phyloP scores from a whole-genome alignment of 352 stramenopile species.

The Globisporangium barbulae region DNA sequence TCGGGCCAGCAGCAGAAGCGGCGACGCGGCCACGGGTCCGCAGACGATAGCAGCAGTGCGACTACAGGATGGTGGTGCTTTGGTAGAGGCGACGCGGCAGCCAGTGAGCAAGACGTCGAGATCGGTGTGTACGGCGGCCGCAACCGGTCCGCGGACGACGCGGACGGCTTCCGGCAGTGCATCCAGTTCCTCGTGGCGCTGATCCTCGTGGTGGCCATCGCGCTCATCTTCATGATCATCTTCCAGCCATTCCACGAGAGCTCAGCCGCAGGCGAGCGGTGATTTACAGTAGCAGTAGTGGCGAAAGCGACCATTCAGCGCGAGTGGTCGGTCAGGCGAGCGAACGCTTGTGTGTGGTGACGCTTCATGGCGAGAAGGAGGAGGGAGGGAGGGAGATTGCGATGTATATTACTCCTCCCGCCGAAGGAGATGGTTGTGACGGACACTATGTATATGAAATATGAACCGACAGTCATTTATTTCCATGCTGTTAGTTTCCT shows the following conservation, averaged over 20 bases:
- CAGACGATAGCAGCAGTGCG: not conserved
- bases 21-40: not conserved
- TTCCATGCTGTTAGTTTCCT: no score
- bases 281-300: not conserved
- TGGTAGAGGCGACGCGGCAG: not conserved
- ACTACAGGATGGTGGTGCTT: not conserved
- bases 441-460: constrained; percentile 4
- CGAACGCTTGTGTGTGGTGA: not conserved
- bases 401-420: constrained; percentile 15
- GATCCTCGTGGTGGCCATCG: constrained; percentile 62
- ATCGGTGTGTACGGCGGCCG: constrained; percentile 24
- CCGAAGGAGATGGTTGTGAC: not conserved
- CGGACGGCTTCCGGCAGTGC: constrained; percentile 62
- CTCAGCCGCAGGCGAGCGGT: not conserved
- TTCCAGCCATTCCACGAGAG: constrained; percentile 43
- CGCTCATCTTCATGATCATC: constrained; percentile 67
- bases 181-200: constrained; percentile 71
- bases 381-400: not conserved
- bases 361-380: constrained; percentile 2
- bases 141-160: constrained; percentile 21
- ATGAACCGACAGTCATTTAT: not conserved
- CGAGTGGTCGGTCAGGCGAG: not conserved
- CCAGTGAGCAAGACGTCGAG: constrained; percentile 33
- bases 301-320: no score
- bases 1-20: constrained; percentile 14